Percentiles rank a stretch among this genome's conserved stretches.
phyloP scores from a whole-genome alignment of 2,329 filamentous ascomycete genomes.

The Didymella arachidicola region DNA sequence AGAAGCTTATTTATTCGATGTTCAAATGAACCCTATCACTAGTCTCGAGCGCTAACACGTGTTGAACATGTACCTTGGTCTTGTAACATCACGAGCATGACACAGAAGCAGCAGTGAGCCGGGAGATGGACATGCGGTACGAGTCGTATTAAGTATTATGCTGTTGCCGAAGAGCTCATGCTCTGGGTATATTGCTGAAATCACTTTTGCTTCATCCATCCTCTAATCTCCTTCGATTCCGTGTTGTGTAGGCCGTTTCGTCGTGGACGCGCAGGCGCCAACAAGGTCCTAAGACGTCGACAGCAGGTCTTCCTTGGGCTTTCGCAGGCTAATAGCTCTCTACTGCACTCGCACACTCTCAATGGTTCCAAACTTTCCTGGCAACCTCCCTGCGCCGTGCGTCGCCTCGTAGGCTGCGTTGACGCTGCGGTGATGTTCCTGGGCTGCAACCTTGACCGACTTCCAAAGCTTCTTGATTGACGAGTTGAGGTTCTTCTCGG shows the following conservation, averaged over 20 bases:
- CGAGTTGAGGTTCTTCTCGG: conserved; percentile 29
- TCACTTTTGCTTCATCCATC: neutral
- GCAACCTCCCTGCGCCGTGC: conserved; percentile 28
- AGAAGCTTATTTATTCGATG: no score
- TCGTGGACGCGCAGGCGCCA: no score
- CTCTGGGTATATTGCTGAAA: conserved; percentile 1
- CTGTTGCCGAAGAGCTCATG: neutral
- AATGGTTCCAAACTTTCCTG: neutral
- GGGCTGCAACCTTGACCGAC: conserved; percentile 36
- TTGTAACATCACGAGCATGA: no score
- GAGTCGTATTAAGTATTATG: neutral
- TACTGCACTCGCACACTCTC: conserved; percentile 2
- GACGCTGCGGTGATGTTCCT: conserved; percentile 42
- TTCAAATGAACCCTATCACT: no score
- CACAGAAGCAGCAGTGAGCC: no score
- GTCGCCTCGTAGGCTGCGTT: conserved; percentile 39
- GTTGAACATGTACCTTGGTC: no score
- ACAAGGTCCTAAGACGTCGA: no score
- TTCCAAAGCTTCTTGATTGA: conserved; percentile 43
- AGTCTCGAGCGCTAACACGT: no score
- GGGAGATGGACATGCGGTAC: neutral
- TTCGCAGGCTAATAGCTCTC: no score
- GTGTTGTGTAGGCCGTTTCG: no score
- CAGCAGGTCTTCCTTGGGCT: no score
- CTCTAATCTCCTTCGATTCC: no score